Evolutionary conservation across 2,329 filamentous ascomycete species (phyloP), one percentile per base, ranked within the genome.

Genomic region (Kalmusia sp.): DNA sequence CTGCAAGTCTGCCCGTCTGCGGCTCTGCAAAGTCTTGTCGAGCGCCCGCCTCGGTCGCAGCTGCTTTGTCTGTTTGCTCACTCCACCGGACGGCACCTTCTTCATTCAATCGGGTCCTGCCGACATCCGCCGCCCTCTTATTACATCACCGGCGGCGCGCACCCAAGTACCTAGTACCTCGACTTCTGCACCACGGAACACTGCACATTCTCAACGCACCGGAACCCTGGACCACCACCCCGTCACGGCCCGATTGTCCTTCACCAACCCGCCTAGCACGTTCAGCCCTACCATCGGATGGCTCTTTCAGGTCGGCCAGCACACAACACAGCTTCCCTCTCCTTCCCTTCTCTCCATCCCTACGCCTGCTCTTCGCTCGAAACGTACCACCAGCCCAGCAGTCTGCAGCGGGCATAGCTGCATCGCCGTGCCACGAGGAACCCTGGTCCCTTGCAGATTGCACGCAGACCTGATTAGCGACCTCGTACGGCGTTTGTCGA

Each of bases 361-460:
- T 58, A 61, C 53, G 51, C 54, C 43, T 61, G 55, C 55, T 49
- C 35, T 41, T 61, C 58, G 22, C 64, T 71, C 38, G 56, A 64
- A 52, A 55, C 62, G 22, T 63, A 71, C 43, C 62, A 72, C 54
- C 65, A 60, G 41, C 71, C 71, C 40, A 73, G 64, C 35, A 69
- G 69, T 9, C 64, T 74, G 6, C 71, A 74, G 58, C 61, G 71
- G 49, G 64, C 70, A 27, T 74, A 73, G 61, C 58, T 19, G 54
- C 39, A 41, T 39, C 50, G 11, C 51, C 34, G 28, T 35, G 33
- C 54, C 56, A 54, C 56, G 48, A 54, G 40, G 49, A 30, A 30
- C 49, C 28, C 38, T 39, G 27, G 30, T 39, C 19, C 30, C 31
- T 38, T 44, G 35, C 40, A 33, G 38, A 17, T 30, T 50, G 43